Evolutionary conservation across 2,329 filamentous ascomycete genomes (phyloP).

Genomic region (Fusarium brachygibbosum): DNA sequence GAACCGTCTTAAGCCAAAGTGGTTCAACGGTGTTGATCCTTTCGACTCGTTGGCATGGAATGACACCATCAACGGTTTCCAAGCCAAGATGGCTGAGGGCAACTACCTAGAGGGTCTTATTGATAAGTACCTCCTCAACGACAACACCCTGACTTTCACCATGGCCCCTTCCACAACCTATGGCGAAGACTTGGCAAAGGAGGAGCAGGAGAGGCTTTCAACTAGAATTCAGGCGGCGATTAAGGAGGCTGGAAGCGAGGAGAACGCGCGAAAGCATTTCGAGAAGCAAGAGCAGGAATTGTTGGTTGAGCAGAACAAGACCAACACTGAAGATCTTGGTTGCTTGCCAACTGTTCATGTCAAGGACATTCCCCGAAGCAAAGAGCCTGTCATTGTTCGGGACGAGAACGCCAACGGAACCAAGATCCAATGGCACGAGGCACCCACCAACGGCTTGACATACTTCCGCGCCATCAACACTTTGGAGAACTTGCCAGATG

Average conservation of each 20-base stretch:
- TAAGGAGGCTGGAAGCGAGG: conserved; percentile 75
- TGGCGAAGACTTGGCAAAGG: conserved; percentile 77
- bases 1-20: conserved; percentile 88
- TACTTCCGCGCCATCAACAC: conserved; percentile 93
- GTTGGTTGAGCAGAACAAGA: conserved; percentile 84
- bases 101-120: conserved; percentile 87
- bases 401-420: conserved; percentile 76
- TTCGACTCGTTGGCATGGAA: conserved; percentile 95
- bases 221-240: conserved; percentile 79
- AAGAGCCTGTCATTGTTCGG: conserved; percentile 70
- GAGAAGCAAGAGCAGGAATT: conserved; percentile 84
- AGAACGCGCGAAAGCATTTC: conserved; percentile 78
- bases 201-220: conserved; percentile 82
- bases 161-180: conserved; percentile 89
- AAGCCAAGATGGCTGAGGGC: conserved; percentile 78
- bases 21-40: conserved; percentile 96
- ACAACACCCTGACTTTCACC: conserved; percentile 89
- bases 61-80: conserved; percentile 86
- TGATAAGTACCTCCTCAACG: conserved; percentile 90
- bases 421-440: conserved; percentile 89
- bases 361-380: conserved; percentile 85
- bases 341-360: conserved; percentile 91
- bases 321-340: conserved; percentile 85
- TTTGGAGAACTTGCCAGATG: conserved; percentile 83
- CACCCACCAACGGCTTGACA: conserved; percentile 93